Evolutionary conservation across 768 basidiomycete species (phyloP), one percentile per base, ranked within the genome.

Genomic region (Vararia minispora): DNA sequence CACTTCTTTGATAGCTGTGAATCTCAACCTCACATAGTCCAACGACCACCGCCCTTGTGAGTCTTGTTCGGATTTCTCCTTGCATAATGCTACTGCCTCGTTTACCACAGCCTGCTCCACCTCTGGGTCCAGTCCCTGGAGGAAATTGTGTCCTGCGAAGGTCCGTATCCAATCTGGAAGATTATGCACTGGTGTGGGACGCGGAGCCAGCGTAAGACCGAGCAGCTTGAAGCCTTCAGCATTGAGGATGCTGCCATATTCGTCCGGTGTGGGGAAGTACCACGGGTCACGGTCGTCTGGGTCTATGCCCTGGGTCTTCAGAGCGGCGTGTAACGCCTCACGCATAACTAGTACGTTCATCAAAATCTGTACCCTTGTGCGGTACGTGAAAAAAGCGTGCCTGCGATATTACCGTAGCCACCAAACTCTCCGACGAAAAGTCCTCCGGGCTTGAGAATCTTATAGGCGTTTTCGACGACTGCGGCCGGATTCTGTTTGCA

Each of bases 401-500:
- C 79, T 30, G 76, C 62, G 48, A 73, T 71, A 46, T 87, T 88
- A 59, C 72, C 70, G 46, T 75, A 79, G 0, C 80, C 82, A 11
- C 86, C 80, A 69, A 87, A 76, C 54, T 90, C 88, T 17, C 68
- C 76, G 0, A 76, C 76, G 32, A 89, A 72, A 16, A 79, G 63
- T 2, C 86, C 87, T 0, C 81, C 80, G 1, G 65, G 68, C 48
- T 74, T 85, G 39, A 90, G 60, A 8, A 80, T 58, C 31, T 60
- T 64, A 50, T 70, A 71, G n/a, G 71, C 68, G 34, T 74, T 68
- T 11, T 65, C 57, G 8, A 88, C 53, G 7, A 88, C 86, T 1
- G 72, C 76, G 2, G 50, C 54, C 1, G 88, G 89, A 47, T 80
- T 65, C 4, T 61, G 60, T 55, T 85, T 89, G 58, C 86, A 90